Evolutionary conservation across 495 filamentous ascomycete genomes (phyloP), one percentile per base, ranked within the genome.

Genomic region (Neurospora intermedia): DNA sequence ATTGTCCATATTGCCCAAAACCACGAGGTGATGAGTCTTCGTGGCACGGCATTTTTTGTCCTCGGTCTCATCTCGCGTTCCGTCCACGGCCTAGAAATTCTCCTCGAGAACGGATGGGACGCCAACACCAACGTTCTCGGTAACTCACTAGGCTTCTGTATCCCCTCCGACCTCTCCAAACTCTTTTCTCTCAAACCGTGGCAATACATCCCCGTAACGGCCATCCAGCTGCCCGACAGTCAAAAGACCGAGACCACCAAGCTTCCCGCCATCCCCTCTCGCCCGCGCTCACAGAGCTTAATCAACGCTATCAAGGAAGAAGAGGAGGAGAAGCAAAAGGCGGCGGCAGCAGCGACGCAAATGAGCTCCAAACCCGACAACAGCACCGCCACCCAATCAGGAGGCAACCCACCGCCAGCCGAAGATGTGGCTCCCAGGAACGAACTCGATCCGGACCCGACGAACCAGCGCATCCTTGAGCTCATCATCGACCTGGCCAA

Each of bases 31-130:
- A 89, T 98, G 86, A 95, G 92, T 40, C 87, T 98, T 81, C 89
- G 96, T 76, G 96, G 96, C 43, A 98, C 96, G 5, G 96, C 96
- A 3, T 98, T 98, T 79, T 99, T 96, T 77, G 96, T 97, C 11
- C 83, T 99, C 2, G 96, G 96, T 1, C 84, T 99, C 70, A 94
- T 98, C 73, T 97, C 94, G 8, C 87, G 96, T 69, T 98, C 94
- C 72, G 88, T 93, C 43, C 96, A 98, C 79, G 96, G 96, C 3
- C 88, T 97, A 41, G 92, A 94, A 81, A 97, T 97, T 66, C 83
- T 99, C 27, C 88, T 89, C 27, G 91, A 94, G 74, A 83, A 90
- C 78, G 94, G 94, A 23, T 99, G 96, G 96, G 94, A 97, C 79
- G 92, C 93, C 46, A 94, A 93, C 72, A 90, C 94, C 13, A 94